Conservation (phyloP, 2,329 filamentous ascomycete genomes). For the Hymenoscyphus scutula region DNA sequence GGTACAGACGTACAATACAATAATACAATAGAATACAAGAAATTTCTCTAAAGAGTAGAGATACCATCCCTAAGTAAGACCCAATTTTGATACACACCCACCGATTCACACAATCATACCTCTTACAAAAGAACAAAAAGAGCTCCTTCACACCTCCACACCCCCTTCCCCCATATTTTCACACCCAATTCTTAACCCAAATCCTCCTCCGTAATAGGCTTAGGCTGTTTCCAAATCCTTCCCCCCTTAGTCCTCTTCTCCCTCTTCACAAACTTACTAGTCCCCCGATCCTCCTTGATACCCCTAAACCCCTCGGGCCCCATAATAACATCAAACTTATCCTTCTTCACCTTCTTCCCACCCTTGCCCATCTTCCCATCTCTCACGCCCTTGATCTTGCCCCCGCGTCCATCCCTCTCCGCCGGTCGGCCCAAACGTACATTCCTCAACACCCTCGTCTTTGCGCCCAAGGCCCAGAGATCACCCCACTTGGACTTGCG, state of each 20-base stretch:
- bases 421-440: conserved; percentile 56
- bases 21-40: too few relatives aligned
- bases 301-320: conserved; percentile 33
- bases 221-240: conserved; percentile 38
- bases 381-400: conserved; percentile 39
- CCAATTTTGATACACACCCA: too few relatives aligned
- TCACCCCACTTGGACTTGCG: conserved; percentile 91
- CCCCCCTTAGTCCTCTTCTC: conserved; percentile 38
- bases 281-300: conserved; percentile 29
- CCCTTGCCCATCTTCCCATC: conserved; percentile 38
- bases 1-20: too few relatives aligned
- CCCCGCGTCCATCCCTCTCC: conserved; percentile 30
- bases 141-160: neutral
- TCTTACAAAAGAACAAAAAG: neutral
- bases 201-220: conserved; percentile 34
- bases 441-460: conserved; percentile 67
- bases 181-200: conserved; percentile 10
- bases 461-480: conserved; percentile 91
- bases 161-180: too few relatives aligned
- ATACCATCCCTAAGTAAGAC: too few relatives aligned
- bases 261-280: conserved; percentile 24
- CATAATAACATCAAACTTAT: conserved; percentile 41
- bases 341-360: conserved; percentile 44
- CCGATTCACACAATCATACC: neutral
- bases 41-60: too few relatives aligned